Base-by-base conservation (phyloP, 352 stramenopile species). In the Phytophthora nicotianae region DNA sequence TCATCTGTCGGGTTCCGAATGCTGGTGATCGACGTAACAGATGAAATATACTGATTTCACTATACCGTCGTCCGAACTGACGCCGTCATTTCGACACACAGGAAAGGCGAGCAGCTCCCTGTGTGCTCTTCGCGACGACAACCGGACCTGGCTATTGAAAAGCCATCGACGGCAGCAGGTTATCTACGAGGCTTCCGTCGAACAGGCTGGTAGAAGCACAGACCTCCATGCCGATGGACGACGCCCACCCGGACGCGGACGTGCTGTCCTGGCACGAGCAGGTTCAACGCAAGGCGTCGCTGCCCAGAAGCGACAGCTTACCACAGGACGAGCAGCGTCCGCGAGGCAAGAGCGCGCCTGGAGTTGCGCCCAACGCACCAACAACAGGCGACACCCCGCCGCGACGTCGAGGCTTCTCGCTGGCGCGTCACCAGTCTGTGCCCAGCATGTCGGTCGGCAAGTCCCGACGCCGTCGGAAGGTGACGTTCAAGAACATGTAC, bases 401-500 rank as follows among this genome's bases (percentile, higher is more conserved):
- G 11, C 51, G 60, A 47, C 65, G 65, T 58, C 53, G 60, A 48
- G 59, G 60, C 42, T 59, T 66, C 41, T 70, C 50, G 24, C 24
- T 70, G n/a, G 50, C 60, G 8, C 56, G 58, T 29, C 62, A 52
- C 14, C 51, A 56, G 11, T 73, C 68, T 1, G 62, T 58, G 9
- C 27, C 63, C 5, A 26, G 11, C 56, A 74, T 68, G 61, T 64
- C 61, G n/a, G 43, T 67, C 4, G 59, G 65, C 14, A 68, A 59
- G 45, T 33, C 50, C 1, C 66, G 41, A 20, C 54, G 63, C 1
- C 65, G 65, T 9, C 75, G 77, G 9, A 74, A 74, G 20, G 77
- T 87, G 32, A 81, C 73, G 51, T 87, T 87, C 56, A 74, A 79
- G 57, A 77, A 77, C 58, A 65, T 60, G 35, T 70, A 81, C 55